Evolutionary conservation across 2,329 filamentous ascomycete genomes (phyloP).

Genomic region (Cercospora nicotianae): DNA sequence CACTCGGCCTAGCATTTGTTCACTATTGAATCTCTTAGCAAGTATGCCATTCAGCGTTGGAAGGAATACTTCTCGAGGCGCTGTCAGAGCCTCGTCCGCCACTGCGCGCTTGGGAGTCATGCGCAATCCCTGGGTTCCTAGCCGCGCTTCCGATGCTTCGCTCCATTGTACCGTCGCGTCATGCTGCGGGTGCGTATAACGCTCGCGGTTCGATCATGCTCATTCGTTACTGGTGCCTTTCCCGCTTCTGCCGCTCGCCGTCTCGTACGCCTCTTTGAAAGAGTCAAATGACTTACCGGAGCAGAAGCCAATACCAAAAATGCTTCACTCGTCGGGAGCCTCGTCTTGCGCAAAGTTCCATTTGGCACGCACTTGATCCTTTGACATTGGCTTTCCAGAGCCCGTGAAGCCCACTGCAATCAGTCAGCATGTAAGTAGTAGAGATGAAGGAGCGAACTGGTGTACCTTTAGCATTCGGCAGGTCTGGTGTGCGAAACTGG

Average conservation of each 20-base stretch:
- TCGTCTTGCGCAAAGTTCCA: conserved; percentile 32
- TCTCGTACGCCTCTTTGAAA: background rate
- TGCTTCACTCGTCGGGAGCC: conserved; percentile 25
- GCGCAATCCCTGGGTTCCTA: background rate
- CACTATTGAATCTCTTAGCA: conserved; percentile 25
- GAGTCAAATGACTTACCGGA: conserved; percentile 1
- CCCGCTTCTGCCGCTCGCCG: background rate
- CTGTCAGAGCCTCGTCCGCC: background rate
- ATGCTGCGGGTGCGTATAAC: background rate
- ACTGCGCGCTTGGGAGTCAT: background rate
- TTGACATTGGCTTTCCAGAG: conserved; percentile 93
- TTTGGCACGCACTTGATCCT: conserved; percentile 57
- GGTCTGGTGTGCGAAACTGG: conserved; percentile 66
- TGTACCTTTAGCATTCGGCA: conserved; percentile 79
- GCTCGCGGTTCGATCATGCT: background rate
- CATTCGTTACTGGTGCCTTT: background rate
- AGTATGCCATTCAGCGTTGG: conserved; percentile 19
- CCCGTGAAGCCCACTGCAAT: conserved; percentile 86
- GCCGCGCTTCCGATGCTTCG: too few species aligned
- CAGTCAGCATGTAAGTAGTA: conserved; percentile 18
- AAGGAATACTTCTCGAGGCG: conserved; percentile 27
- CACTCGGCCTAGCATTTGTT: conserved; percentile 1
- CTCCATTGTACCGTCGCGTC: background rate
- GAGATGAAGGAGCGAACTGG: conserved; percentile 14
- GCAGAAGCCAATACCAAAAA: background rate